Evolutionary conservation across 108 stramenopile species (phyloP).

Genomic region (Cyclotella kingstonii): DNA sequence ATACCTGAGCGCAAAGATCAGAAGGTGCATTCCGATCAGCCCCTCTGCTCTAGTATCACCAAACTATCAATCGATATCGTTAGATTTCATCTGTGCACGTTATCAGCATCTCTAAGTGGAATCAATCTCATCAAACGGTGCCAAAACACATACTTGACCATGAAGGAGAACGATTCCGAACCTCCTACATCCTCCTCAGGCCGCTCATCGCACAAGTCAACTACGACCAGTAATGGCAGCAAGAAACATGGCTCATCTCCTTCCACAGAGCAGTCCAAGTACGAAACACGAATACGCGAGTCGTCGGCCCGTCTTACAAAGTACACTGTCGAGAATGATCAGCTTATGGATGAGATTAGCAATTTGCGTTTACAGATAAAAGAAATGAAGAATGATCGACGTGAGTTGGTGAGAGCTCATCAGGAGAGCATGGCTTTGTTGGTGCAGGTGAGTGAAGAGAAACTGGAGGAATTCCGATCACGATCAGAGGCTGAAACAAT

Average conservation of each 20-base stretch:
- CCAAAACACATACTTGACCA: too few species aligned
- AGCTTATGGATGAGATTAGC: conserved; percentile 40
- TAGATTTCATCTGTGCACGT: too few species aligned
- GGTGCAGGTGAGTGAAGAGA: conserved; percentile 46
- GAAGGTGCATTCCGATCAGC: too few species aligned
- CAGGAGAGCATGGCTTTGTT: conserved; percentile 44
- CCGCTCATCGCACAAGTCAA: too few species aligned
- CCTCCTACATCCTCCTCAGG: too few species aligned
- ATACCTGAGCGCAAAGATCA: too few species aligned
- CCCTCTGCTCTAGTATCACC: too few species aligned
- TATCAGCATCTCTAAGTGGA: too few species aligned
- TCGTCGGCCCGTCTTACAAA: conserved; percentile 27
- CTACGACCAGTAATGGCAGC: not conserved
- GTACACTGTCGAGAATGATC: conserved; percentile 42
- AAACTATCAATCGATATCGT: too few species aligned
- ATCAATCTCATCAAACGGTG: too few species aligned
- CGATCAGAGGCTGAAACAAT: conserved; percentile 33
- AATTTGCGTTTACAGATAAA: conserved; percentile 43
- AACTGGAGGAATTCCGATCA: conserved; percentile 33
- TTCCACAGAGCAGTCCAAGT: conserved; percentile 9
- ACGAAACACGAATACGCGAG: conserved; percentile 12
- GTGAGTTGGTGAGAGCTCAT: conserved; percentile 42
- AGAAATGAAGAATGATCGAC: conserved; percentile 44
- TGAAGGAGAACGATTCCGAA: too few species aligned
- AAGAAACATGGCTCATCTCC: conserved; percentile 6